Evolutionary conservation across 1,139 yeast genomes (phyloP).

Genomic region (Yamadazyma diddensiae): DNA sequence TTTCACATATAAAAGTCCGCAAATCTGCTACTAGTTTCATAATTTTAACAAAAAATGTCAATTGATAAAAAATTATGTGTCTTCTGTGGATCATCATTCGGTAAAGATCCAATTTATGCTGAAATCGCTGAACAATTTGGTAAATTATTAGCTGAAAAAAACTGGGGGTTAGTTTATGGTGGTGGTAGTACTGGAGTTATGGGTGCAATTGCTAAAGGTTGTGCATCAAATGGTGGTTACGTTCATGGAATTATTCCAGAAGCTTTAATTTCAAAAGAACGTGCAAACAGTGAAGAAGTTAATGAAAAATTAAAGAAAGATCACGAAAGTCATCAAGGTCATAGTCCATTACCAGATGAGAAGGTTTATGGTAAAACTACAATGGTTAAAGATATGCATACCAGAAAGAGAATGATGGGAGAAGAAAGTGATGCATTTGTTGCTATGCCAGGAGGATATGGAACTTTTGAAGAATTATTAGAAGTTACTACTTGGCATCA

Average conservation of each 20-base stretch:
- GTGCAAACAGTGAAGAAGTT: conserved; percentile 46
- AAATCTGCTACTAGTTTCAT: background rate
- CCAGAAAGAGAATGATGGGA: conserved; percentile 85
- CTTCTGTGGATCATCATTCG: conserved; percentile 83
- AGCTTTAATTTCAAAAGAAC: conserved; percentile 74
- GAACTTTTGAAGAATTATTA: conserved; percentile 86
- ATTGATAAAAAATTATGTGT: conserved; percentile 61
- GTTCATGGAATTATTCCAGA: conserved; percentile 87
- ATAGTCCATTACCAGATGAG: conserved; percentile 62
- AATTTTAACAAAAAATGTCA: conserved; percentile 5
- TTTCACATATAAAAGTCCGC: conserved; percentile 1
- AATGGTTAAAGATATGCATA: conserved; percentile 85
- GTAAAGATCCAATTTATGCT: conserved; percentile 51
- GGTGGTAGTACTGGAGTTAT: conserved; percentile 88
- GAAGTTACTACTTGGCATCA: conserved; percentile 89
- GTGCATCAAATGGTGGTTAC: conserved; percentile 63
- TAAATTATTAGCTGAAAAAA: conserved; percentile 48
- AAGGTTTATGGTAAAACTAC: conserved; percentile 73
- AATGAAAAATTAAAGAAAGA: conserved; percentile 46
- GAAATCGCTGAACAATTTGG: conserved; percentile 62
- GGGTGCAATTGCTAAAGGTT: conserved; percentile 81
- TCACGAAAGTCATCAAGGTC: conserved; percentile 53
- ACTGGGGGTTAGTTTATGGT: conserved; percentile 84
- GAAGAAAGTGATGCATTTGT: conserved; percentile 82
- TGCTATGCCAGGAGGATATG: conserved; percentile 92